These are phyloP conservation scores for Porpolomopsis calyptriformis DNA, from an alignment of 768 basidiomycete genomes.

Conservation along the genomic window DNA sequence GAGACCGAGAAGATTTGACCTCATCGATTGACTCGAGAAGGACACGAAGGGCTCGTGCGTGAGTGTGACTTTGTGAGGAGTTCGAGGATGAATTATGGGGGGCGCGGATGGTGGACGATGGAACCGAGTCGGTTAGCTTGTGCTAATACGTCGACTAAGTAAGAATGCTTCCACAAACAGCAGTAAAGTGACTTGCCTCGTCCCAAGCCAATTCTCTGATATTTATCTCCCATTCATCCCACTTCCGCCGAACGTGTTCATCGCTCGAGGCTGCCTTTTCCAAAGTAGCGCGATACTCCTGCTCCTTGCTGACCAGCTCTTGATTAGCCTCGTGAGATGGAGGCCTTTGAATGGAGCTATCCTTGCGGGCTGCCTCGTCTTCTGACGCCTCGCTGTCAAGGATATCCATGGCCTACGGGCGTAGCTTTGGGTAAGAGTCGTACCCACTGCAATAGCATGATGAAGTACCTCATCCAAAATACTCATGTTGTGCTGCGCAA, in stretches of 20 bases:
- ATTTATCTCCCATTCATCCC: constrained; percentile 76
- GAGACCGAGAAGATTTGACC: constrained; percentile 46
- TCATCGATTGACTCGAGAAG: constrained; percentile 76
- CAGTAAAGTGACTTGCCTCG: constrained; percentile 37
- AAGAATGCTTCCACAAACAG: not conserved
- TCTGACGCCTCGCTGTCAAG: constrained; percentile 86
- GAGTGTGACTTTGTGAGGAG: constrained; percentile 42
- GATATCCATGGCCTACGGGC: constrained; percentile 67
- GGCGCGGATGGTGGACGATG: constrained; percentile 44
- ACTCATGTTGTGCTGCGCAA: constrained; percentile 49
- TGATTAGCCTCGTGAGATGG: constrained; percentile 75
- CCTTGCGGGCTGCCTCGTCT: constrained; percentile 59
- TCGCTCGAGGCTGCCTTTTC: constrained; percentile 68
- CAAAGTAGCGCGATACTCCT: constrained; percentile 63
- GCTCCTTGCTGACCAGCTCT: constrained; percentile 59
- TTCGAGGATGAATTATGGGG: constrained; percentile 24
- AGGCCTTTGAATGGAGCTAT: constrained; percentile 35
- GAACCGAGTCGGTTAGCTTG: constrained; percentile 55
- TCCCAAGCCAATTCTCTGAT: constrained; percentile 62
- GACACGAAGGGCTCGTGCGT: constrained; percentile 60
- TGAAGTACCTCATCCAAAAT: constrained; percentile 64
- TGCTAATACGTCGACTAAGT: constrained; percentile 28
- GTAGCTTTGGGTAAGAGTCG: not conserved
- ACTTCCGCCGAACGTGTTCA: constrained; percentile 65
- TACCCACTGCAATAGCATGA: not conserved